A percentile compares a stretch with the other conserved stretches of the same genome.
phyloP scores from a whole-genome alignment of 352 stramenopile genomes.

The Phytophthora parvispora region DNA sequence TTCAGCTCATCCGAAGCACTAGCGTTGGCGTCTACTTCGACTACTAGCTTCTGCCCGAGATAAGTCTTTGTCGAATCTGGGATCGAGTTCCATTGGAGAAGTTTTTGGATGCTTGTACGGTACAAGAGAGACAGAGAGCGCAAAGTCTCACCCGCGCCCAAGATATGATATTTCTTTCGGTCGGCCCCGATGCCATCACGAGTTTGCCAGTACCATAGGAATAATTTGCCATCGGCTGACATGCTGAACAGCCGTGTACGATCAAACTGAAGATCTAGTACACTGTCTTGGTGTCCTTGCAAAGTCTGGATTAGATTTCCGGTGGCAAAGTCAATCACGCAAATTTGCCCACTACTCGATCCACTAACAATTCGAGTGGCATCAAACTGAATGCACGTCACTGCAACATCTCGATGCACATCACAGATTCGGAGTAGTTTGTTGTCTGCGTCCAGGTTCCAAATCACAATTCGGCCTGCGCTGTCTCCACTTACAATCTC shows the following conservation, averaged over 20 bases:
- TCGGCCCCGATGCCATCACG: constrained; percentile 48
- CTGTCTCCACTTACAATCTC: constrained; percentile 83
- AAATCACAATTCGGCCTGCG: constrained; percentile 69
- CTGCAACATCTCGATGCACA: constrained; percentile 50
- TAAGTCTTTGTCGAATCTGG: constrained; percentile 79
- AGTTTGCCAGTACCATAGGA: constrained; percentile 80
- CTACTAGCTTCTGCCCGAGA: constrained; percentile 80
- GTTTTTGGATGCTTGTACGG: constrained; percentile 72
- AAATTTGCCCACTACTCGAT: constrained; percentile 60
- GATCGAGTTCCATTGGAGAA: constrained; percentile 80
- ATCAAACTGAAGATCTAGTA: constrained; percentile 84
- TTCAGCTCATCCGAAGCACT: constrained; percentile 66
- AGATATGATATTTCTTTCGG: constrained; percentile 79
- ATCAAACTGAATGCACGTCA: constrained; percentile 83
- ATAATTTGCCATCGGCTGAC: constrained; percentile 63
- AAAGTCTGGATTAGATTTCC: constrained; percentile 78
- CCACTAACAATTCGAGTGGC: constrained; percentile 80
- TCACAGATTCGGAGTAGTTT: constrained; percentile 76
- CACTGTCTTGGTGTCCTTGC: constrained; percentile 45
- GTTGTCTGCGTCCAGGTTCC: constrained; percentile 72
- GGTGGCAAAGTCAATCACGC: constrained; percentile 80
- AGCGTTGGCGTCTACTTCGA: constrained; percentile 55
- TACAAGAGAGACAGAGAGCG: constrained; percentile 83
- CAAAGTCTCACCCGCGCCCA: constrained; percentile 75
- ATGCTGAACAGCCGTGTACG: constrained; percentile 74